Evolutionary conservation across 148 eudicot genomes (phyloP).

Genomic region (Chenopodium formosanum): DNA sequence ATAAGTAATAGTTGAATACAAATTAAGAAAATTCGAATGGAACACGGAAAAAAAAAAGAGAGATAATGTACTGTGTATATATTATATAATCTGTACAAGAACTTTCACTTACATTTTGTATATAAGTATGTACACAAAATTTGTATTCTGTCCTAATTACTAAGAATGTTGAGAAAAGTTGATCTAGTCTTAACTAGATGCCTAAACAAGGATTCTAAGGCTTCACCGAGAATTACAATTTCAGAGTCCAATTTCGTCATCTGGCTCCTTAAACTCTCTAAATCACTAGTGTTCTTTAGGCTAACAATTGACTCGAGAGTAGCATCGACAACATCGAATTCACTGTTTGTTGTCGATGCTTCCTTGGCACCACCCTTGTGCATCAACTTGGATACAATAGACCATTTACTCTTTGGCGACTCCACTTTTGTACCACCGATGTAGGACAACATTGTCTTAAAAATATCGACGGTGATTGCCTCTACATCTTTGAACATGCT

Average conservation of each 20-base stretch:
- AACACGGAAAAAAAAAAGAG: background rate
- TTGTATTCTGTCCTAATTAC: background rate
- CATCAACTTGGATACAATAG: background rate
- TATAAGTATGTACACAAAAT: background rate
- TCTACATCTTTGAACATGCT: constrained; percentile 22
- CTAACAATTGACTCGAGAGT: background rate
- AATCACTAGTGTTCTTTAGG: background rate
- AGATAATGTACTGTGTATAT: background rate
- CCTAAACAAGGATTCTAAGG: constrained; percentile 6
- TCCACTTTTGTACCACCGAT: constrained; percentile 8
- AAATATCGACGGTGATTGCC: background rate
- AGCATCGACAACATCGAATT: constrained; percentile 13
- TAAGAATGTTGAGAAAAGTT: constrained; percentile 13
- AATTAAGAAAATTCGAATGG: background rate
- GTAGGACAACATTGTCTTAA: constrained; percentile 22
- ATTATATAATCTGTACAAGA: background rate
- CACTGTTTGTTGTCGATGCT: background rate
- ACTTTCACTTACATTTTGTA: background rate
- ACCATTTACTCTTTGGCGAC: constrained; percentile 5
- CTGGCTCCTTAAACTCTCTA: background rate
- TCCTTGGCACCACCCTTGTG: background rate
- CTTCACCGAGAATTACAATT: constrained; percentile 20
- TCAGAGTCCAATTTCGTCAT: constrained; percentile 16
- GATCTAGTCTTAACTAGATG: constrained; percentile 14
- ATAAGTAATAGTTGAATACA: too few species aligned